Evolutionary conservation across 163 green algal species (phyloP).

Genomic region (Chloromonas sp.): DNA sequence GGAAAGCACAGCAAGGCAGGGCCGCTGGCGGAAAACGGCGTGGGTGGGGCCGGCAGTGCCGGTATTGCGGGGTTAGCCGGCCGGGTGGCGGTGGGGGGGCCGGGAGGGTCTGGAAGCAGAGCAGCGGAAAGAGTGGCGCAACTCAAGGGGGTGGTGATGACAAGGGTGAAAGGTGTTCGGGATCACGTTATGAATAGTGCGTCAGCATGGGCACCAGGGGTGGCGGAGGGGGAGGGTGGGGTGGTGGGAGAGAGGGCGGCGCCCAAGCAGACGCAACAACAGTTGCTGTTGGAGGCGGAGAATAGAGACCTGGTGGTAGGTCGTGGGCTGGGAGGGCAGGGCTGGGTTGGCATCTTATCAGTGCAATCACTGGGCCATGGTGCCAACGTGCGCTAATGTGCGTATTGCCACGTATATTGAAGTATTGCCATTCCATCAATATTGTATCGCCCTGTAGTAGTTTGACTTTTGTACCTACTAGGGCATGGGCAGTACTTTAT

Average conservation of each 20-base stretch:
- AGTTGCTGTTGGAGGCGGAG: background rate
- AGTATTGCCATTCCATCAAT: too few relatives aligned
- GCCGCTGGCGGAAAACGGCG: background rate
- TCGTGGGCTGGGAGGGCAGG: constrained; percentile 11
- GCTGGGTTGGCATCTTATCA: too few relatives aligned
- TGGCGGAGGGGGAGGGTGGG: background rate
- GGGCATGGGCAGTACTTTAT: background rate
- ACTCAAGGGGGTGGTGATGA: background rate
- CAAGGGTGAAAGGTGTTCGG: background rate
- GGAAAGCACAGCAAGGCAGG: background rate
- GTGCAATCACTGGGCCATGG: too few relatives aligned
- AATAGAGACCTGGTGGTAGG: constrained; percentile 5
- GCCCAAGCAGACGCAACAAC: background rate
- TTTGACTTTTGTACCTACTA: background rate
- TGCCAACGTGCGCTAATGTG: too few relatives aligned
- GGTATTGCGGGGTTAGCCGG: background rate
- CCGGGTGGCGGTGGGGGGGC: background rate
- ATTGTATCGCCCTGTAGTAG: too few relatives aligned
- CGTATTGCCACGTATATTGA: too few relatives aligned
- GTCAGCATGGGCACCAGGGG: too few relatives aligned
- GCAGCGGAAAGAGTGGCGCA: too few relatives aligned
- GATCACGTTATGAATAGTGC: background rate
- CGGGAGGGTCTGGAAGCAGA: background rate
- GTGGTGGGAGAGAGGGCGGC: background rate
- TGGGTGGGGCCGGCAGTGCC: background rate